Base-by-base conservation (phyloP, 768 basidiomycete species). In the Hygrocybe punicea region DNA sequence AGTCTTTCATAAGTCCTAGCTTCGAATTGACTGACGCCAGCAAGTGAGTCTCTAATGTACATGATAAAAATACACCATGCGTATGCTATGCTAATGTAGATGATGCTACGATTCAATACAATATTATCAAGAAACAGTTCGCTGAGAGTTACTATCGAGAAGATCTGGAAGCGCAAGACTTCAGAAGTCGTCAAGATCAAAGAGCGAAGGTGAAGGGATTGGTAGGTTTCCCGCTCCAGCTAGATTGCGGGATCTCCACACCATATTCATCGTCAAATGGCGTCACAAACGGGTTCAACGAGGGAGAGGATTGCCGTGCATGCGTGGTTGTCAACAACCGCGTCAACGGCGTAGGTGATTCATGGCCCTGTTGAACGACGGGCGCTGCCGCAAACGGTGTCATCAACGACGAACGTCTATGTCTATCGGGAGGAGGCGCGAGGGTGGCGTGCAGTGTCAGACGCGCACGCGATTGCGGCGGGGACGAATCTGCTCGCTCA, bases 211-310 rank as follows among this genome's bases (percentile, higher is more conserved):
- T 57, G 35, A 84, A 84, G 2, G 84, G 83, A 68, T 85, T 84
- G 55, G 79, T 79, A 23, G 71, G 65, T 59, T 75, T 73, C 62
- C 78, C 80, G 73, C 78, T 17, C 14, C 67, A 64, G 53, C 72
- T 63, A 48, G 29, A 29, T 4, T 29, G 29, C 8, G 29, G 29
- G 29, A 8, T 29, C 29, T 62, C 65, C 35, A 75, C 68, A 34
- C 63, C 63, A 56, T 81, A 76, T 66, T 88, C 86, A 65, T 89
- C 88, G 68, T 91, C 89, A 69, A 91, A 91, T 7, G 89, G 89
- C 51, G 88, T 89, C 56, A 82, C 79, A 65, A 91, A 91, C 52
- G 89, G 89, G 61, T 78, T 72, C 53, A 74, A 66, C 53, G 68
- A 66, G 45, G n/a, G n/a, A n/a, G 78, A 76, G 50, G 78, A 72